Percentiles rank a stretch among this genome's conserved stretches.
Evolutionary conservation across 2,329 filamentous ascomycete genomes (phyloP).

Genomic region (Fusarium armeniacum): DNA sequence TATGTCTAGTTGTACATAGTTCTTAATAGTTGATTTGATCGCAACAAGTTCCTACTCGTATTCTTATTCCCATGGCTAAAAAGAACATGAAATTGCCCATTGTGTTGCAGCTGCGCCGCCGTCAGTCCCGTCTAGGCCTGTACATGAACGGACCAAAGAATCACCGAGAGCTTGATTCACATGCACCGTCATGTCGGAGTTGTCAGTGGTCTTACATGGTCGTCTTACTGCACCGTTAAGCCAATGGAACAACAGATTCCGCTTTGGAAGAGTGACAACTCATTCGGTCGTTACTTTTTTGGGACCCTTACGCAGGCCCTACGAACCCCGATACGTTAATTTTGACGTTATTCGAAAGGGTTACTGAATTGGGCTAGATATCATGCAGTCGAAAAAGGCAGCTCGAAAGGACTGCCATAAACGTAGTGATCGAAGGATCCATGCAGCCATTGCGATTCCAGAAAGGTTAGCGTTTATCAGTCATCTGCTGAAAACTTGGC

Average conservation of each 20-base stretch:
- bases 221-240: neutral
- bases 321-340: neutral
- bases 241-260: neutral
- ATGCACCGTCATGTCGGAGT: neutral
- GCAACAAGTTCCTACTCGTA: neutral
- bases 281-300: neutral
- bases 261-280: neutral
- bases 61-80: neutral
- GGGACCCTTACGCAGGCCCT: neutral
- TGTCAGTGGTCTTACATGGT: no score
- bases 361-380: neutral
- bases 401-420: constrained; percentile 7
- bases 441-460: neutral
- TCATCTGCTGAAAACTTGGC: neutral
- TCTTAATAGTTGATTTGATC: neutral
- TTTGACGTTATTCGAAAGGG: neutral
- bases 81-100: neutral
- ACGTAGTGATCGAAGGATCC: neutral
- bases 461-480: neutral
- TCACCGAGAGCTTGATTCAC: neutral
- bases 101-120: neutral
- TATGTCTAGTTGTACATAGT: neutral
- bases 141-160: neutral
- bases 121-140: neutral
- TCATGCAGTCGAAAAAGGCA: neutral